These are phyloP conservation scores for Globisporangium iwayamae DNA, from an alignment of 352 stramenopile species.

Conservation along the genomic window DNA sequence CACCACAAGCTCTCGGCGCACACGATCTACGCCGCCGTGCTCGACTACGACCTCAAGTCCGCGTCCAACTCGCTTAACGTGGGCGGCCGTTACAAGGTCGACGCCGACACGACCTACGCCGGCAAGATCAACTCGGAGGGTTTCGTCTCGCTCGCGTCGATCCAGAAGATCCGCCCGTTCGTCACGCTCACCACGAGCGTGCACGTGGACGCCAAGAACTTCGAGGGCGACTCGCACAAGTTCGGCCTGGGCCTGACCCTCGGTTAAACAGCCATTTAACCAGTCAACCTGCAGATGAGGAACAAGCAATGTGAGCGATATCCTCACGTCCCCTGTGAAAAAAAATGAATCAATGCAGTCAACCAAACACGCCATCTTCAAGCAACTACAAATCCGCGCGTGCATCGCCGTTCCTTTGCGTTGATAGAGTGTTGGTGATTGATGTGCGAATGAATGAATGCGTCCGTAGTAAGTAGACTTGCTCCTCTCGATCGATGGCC, in stretches of 20 bases:
- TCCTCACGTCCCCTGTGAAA: neutral
- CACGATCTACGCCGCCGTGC: slow-evolving; percentile 70
- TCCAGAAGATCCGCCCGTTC: slow-evolving; percentile 77
- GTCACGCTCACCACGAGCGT: slow-evolving; percentile 72
- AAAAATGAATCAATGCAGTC: slow-evolving; percentile 3
- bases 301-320: neutral
- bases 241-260: slow-evolving; percentile 77
- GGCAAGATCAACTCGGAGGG: slow-evolving; percentile 84
- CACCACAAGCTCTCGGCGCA: slow-evolving; percentile 78
- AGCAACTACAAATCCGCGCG: neutral
- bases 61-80: slow-evolving; percentile 76
- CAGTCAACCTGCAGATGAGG: neutral
- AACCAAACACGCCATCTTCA: neutral
- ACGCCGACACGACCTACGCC: slow-evolving; percentile 73
- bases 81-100: slow-evolving; percentile 71
- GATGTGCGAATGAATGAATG: slow-evolving; percentile 1
- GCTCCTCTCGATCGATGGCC: slow-evolving; percentile 6
- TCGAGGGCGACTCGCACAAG: slow-evolving; percentile 83
- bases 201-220: slow-evolving; percentile 85
- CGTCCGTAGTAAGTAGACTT: slow-evolving; percentile 10
- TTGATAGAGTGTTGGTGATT: neutral
- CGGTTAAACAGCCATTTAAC: slow-evolving; percentile 36
- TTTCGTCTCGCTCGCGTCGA: slow-evolving; percentile 68
- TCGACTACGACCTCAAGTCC: slow-evolving; percentile 85
- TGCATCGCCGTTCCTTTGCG: neutral